Evolutionary conservation across 768 basidiomycete genomes (phyloP).

Genomic region (Termitomyces sp.): DNA sequence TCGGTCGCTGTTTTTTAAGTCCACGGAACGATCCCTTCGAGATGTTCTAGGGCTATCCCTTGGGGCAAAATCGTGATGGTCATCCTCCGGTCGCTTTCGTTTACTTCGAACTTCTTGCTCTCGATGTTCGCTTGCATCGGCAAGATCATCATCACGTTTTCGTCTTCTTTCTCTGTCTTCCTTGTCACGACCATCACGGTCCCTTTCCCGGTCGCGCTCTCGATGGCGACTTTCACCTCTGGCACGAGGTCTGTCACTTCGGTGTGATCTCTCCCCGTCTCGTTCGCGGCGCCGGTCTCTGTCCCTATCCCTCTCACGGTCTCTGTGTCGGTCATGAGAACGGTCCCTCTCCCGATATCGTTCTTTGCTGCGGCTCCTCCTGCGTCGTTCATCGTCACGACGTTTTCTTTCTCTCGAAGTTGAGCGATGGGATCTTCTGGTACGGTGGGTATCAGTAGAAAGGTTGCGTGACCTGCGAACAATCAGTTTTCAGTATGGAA

Average conservation of each 20-base stretch:
- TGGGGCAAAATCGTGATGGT: constrained; percentile 36
- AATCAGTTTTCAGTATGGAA: not conserved
- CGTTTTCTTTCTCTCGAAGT: constrained; percentile 59
- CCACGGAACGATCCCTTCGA: constrained; percentile 49
- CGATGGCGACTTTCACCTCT: constrained; percentile 52
- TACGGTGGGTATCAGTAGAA: constrained; percentile 73
- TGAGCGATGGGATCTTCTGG: constrained; percentile 68
- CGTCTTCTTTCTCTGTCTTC: constrained; percentile 56
- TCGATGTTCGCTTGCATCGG: constrained; percentile 36
- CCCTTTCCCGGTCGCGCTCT: constrained; percentile 45
- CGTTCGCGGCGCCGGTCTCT: constrained; percentile 46
- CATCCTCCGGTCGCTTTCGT: constrained; percentile 58
- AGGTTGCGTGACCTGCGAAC: constrained; percentile 58
- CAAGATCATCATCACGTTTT: constrained; percentile 61
- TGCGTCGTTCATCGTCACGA: constrained; percentile 56
- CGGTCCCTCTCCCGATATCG: constrained; percentile 51
- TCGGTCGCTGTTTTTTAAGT: constrained; percentile 49
- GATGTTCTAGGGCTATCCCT: constrained; percentile 46
- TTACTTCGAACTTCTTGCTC: constrained; percentile 59
- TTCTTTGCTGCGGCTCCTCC: constrained; percentile 55
- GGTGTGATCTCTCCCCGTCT: constrained; percentile 43
- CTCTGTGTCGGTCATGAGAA: constrained; percentile 51
- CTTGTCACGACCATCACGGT: constrained; percentile 26
- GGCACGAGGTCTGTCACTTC: constrained; percentile 45
- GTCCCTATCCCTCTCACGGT: constrained; percentile 31